Evolutionary conservation across 371 early-diverging fungal species (phyloP).

Genomic region (Batkoa obscura): DNA sequence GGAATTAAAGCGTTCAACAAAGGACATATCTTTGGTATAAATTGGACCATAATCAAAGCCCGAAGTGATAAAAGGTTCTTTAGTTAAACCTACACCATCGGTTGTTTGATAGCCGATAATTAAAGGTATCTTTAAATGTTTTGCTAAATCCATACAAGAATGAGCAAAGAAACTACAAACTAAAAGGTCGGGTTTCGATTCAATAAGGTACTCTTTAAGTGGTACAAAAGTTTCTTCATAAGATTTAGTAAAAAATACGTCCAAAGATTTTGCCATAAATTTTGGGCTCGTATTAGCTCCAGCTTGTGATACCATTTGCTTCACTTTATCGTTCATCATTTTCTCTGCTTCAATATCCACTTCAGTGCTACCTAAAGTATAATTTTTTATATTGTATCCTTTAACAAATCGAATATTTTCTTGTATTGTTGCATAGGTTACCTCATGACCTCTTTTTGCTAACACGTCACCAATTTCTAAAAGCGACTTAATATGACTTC

Average conservation of each 20-base stretch:
- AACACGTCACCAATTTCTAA: neutral
- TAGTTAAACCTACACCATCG: neutral
- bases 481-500: neutral
- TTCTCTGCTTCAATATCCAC: no score
- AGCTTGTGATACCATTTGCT: no score
- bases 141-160: conserved; percentile 4
- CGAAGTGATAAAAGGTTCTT: neutral
- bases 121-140: neutral
- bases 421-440: neutral
- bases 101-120: neutral
- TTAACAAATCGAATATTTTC: no score
- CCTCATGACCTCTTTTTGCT: neutral
- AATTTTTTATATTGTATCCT: no score
- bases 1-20: neutral
- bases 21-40: neutral
- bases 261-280: no score
- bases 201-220: neutral
- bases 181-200: neutral
- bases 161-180: conserved; percentile 5
- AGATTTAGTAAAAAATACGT: no score
- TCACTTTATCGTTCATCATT: no score
- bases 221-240: neutral
- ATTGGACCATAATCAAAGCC: neutral
- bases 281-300: no score
- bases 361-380: no score